Evolutionary conservation across 225 moss, liverwort and hornwort species (phyloP), one percentile per base, ranked within the genome.

Genomic region (Physcomitrium patens): DNA sequence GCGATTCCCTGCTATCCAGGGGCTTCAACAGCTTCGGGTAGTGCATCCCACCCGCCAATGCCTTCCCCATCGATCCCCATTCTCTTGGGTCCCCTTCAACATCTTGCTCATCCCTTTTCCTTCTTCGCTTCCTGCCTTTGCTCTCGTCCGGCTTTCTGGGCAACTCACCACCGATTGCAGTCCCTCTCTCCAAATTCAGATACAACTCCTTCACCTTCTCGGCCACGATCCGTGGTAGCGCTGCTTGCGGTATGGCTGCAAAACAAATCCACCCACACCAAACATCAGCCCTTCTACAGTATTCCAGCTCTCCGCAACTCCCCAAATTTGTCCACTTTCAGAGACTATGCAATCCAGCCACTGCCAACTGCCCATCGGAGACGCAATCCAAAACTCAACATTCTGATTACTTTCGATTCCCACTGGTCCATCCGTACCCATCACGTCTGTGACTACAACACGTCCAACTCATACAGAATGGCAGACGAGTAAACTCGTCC

Each of bases 121-220:
- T 85, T 71, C 88, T 88, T 44, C 85, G 85, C 79, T 88, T 88
- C 74, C 88, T 83, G 54, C 81, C 76, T 83, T 83, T 88, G 76
- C 58, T 70, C 54, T 88, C 88, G 43, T 88, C 88, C 31, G 78
- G 16, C 77, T 77, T 85, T 59, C 73, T 88, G 52, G 83, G 73
- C 78, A 85, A 73, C 27, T 86, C 88, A 55, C 82, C 80, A 53
- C 80, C 80, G 13, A 79, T 67, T 31, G 83, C 76, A 50, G 76
- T 27, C 49, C 81, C 88, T 78, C 81, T 74, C 67, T 88, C 88
- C 60, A 88, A 63, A 81, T 80, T 85, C 71, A 83, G 63, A 59
- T 85, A 85, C 42, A 88, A 65, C 49, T 88, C 88, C 63, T 85
- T 88, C 42, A 88, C 76, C 76, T 85, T 88, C 68, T 88, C 88